Percentiles rank a stretch among this genome's conserved stretches.
These are phyloP conservation scores for Asterophora lycoperdoides DNA, from an alignment of 768 basidiomycete genomes.

Conservation along the genomic window DNA sequence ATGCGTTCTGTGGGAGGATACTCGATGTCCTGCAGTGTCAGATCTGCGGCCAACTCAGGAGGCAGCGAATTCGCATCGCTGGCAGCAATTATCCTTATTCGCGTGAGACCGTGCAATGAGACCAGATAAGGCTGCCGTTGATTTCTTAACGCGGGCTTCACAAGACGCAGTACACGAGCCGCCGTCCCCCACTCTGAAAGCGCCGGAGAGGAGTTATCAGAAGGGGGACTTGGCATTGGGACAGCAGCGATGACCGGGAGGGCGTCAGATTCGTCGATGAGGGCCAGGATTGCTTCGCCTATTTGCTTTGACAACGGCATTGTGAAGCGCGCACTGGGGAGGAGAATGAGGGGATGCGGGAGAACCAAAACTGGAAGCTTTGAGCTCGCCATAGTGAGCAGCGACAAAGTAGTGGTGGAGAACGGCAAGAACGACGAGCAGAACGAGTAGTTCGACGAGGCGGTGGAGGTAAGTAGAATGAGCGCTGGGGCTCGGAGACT, in stretches of 20 bases:
- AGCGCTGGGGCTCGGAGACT: too few species aligned
- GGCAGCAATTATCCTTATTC: conserved; percentile 52
- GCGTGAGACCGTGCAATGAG: conserved; percentile 66
- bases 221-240: conserved; percentile 39
- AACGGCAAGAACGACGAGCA: background rate
- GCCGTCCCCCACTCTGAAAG: conserved; percentile 61
- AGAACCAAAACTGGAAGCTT: conserved; percentile 69
- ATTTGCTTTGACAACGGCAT: conserved; percentile 58
- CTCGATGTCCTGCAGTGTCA: conserved; percentile 41
- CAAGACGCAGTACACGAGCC: conserved; percentile 67
- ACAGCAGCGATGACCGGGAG: conserved; percentile 69
- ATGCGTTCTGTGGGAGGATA: conserved; percentile 43
- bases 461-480: too few species aligned
- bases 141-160: conserved; percentile 54
- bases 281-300: conserved; percentile 60
- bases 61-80: conserved; percentile 23
- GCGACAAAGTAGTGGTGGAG: background rate
- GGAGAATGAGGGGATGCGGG: conserved; percentile 65
- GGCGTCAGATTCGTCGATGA: conserved; percentile 65
- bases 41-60: conserved; percentile 23
- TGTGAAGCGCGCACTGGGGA: conserved; percentile 68
- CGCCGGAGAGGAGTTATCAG: conserved; percentile 16
- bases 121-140: conserved; percentile 61
- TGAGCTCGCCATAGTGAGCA: conserved; percentile 34
- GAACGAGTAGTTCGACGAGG: conserved; percentile 2